Percentiles rank a stretch among this genome's conserved stretches.
Conservation (phyloP, 129 eudicot genomes). For the Tagetes patula region DNA sequence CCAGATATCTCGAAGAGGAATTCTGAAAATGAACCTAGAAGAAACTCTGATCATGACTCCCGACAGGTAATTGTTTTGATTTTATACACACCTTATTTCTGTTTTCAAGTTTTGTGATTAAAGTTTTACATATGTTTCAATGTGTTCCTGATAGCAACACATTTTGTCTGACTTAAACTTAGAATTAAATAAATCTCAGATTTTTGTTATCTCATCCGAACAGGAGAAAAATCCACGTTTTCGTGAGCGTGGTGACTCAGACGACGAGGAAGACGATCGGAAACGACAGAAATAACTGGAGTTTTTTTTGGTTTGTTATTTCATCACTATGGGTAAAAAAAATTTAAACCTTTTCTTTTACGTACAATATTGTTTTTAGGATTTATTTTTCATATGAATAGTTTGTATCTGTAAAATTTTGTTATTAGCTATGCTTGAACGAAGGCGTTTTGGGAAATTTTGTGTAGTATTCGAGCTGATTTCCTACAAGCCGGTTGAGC, state of each 20-base stretch:
- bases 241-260: conserved; percentile 95
- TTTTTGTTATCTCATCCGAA: conserved; percentile 8
- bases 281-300: conserved; percentile 52
- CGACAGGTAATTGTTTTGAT: conserved; percentile 57
- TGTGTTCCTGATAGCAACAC: background rate
- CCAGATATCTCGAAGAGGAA: conserved; percentile 60
- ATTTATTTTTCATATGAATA: conserved; percentile 24
- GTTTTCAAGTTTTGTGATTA: background rate
- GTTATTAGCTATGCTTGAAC: background rate
- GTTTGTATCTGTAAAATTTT: background rate
- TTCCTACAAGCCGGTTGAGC: no score
- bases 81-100: background rate
- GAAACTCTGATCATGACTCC: conserved; percentile 73
- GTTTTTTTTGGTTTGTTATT: conserved; percentile 7
- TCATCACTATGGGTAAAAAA: conserved; percentile 14
- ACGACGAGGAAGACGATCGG: conserved; percentile 82
- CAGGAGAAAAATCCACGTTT: conserved; percentile 99
- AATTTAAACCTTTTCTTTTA: background rate
- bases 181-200: background rate
- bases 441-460: background rate
- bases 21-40: conserved; percentile 63
- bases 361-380: conserved; percentile 34
- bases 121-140: background rate
- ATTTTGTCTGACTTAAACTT: background rate
- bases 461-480: no score